Evolutionary conservation across 495 filamentous ascomycete species (phyloP), one percentile per base, ranked within the genome.

Genomic region (Lasiosphaeris hirsuta): DNA sequence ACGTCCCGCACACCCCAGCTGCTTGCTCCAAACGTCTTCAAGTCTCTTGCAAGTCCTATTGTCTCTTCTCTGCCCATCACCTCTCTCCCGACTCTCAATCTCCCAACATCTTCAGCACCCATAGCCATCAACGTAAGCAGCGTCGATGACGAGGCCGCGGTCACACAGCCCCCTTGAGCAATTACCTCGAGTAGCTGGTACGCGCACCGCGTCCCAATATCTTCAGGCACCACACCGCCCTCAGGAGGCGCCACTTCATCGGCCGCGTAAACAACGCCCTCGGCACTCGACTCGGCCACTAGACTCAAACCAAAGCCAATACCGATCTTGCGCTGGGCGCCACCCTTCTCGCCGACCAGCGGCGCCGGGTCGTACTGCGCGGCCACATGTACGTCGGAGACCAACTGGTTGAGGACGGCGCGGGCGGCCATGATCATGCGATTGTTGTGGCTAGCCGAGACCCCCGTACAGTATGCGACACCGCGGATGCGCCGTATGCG

Each of bases 121-220:
- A 99, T 97, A 33, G 90, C 91, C 95, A 99, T 99, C 39, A 97
- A 77, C 23, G 83, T 90, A 18, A 97, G 67, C 71, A 95, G 80
- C 0, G 85, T 90, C 4, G 81, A 72, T 4, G 83, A 83, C 1
- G 89, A 88, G 1, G 84, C 81, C 23, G 76, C 78, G 18, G 84
- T 85, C 11, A 92, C 86, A 72, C 88, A 93, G 6, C 95, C 95
- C 6, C 93, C 92, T 66, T 88, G 81, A 41, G 79, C 82, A 38
- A 97, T 84, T 7, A 83, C 77, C 68, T 97, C 92, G 9, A 99
- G 75, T 54, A 99, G 74, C 72, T 96, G 93, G 69, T 86, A 89
- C 10, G 95, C 95, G 65, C 89, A 94, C 60, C 86, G 80, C 71
- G 83, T 86, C 17, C 94, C 94, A 33, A 97, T 84, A 66, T 96